Base-by-base conservation (phyloP, 2,329 filamentous ascomycete species). In the Drechslerella coelobrocha region DNA sequence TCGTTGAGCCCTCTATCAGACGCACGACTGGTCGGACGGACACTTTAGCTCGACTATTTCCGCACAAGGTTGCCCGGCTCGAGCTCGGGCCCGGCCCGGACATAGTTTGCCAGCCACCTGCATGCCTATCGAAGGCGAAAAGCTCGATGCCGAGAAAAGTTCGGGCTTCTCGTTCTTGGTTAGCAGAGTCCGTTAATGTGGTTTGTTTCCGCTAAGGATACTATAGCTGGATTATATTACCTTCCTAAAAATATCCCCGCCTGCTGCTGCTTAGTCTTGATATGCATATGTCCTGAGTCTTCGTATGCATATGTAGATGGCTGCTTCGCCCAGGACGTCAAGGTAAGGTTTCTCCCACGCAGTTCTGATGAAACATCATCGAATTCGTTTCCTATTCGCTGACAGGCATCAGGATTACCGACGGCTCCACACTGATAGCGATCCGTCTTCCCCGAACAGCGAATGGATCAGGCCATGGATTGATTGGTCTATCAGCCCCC, bases 401-500 rank as follows among this genome's bases (percentile, higher is more conserved):
- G 59, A 59, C 57, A 62, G 59, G 59, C 66, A 63, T 63, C 9
- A 12, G 62, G 59, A 63, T 63, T 71, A 63, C 54, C 53, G 48
- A 71, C 47, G 59, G 59, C 57, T 60, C 53, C 66, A 69, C 59
- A 57, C 37, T 63, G 66, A 71, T 71, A 63, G 17, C 66, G 66
- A 63, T 71, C 66, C 66, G 66, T 51, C 50, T 71, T 71, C 66
- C 66, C 66, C 66, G 66, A 54, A 26, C 47, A 60, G 66, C 59
- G 53, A 71, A 61, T 23, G 41, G 53, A 57, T 62, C 59, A 61
- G 48, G 59, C 39, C 57, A 62, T 59, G 51, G 54, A 24, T 53
- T 63, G 55, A 71, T 71, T 71, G 66, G 66, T 50, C 59, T 63
- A 59, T 52, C 65, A 56, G 47, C 65, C 65, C 65, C 65, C 65